A percentile compares a stretch with the other conserved stretches of the same genome.
These are phyloP conservation scores for Melampsora americana DNA, from an alignment of 1,284 basidiomycete species.

Conservation along the genomic window DNA sequence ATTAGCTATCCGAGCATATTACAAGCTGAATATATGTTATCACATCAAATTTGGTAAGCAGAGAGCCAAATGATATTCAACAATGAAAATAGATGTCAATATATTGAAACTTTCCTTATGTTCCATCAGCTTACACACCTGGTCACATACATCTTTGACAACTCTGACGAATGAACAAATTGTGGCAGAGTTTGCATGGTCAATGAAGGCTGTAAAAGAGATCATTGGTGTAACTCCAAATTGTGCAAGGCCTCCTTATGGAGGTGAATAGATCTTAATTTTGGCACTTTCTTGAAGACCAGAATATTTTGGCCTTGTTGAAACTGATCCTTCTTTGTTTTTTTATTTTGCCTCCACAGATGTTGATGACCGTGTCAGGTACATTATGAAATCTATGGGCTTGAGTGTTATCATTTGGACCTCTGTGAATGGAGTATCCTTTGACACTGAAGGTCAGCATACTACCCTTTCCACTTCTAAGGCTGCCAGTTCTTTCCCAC, in stretches of 20 bases:
- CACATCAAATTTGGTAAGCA: slow-evolving; percentile 50
- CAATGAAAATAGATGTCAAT: too few species aligned
- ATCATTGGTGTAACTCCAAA: slow-evolving; percentile 52
- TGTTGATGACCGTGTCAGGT: slow-evolving; percentile 54
- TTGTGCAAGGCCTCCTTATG: slow-evolving; percentile 53
- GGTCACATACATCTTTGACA: slow-evolving; percentile 65
- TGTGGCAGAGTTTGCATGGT: slow-evolving; percentile 90
- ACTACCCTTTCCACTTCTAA: neutral
- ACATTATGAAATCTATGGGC: slow-evolving; percentile 51
- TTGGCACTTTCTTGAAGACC: slow-evolving; percentile 15
- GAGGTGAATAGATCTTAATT: slow-evolving; percentile 29
- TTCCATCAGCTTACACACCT: slow-evolving; percentile 53
- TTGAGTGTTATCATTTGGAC: slow-evolving; percentile 54
- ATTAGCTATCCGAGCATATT: slow-evolving; percentile 74
- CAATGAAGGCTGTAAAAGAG: slow-evolving; percentile 55
- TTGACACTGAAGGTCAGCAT: slow-evolving; percentile 51
- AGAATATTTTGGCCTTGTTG: too few species aligned
- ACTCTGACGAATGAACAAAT: slow-evolving; percentile 78
- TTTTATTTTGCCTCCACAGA: slow-evolving; percentile 46
- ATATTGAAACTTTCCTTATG: too few species aligned
- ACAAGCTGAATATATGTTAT: slow-evolving; percentile 72
- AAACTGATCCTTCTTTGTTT: slow-evolving; percentile 23
- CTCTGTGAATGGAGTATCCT: slow-evolving; percentile 46
- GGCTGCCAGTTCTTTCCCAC: too few species aligned
- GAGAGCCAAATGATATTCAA: slow-evolving; percentile 45